Percentiles rank a stretch among this genome's conserved stretches.
Evolutionary conservation across 2,329 filamentous ascomycete species (phyloP).

Genomic region (Thielaviopsis ethacetica): DNA sequence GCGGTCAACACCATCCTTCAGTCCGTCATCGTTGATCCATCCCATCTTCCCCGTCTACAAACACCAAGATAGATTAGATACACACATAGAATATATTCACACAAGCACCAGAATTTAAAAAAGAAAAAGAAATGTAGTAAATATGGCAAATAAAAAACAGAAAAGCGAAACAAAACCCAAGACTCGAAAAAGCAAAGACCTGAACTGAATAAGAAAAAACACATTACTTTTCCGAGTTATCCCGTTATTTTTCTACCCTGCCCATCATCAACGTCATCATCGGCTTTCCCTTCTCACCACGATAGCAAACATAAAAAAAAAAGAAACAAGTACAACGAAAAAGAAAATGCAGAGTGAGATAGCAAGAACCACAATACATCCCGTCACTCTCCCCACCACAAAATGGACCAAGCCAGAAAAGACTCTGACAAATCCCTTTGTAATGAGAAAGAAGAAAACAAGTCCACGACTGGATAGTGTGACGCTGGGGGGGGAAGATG

Average conservation of each 20-base stretch:
- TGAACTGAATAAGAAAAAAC: not conserved
- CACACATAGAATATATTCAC: not conserved
- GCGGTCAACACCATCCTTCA: no score
- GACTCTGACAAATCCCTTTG: not conserved
- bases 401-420: not conserved
- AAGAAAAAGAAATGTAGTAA: not conserved
- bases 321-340: not conserved
- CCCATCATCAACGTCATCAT: slow-evolving; percentile 1
- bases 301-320: not conserved
- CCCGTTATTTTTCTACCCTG: slow-evolving; percentile 3
- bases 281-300: not conserved
- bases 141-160: not conserved
- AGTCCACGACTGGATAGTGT: not conserved
- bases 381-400: not conserved
- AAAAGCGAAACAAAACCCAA: not conserved
- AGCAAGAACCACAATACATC: not conserved
- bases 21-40: no score
- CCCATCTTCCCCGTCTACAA: no score
- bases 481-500: not conserved
- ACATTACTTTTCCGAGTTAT: slow-evolving; percentile 9
- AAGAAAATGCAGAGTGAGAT: not conserved
- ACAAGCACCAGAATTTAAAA: not conserved
- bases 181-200: not conserved
- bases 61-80: no score
- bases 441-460: not conserved